Evolutionary conservation across 1,284 basidiomycete species (phyloP).

Genomic region (Puccinia novopanici): DNA sequence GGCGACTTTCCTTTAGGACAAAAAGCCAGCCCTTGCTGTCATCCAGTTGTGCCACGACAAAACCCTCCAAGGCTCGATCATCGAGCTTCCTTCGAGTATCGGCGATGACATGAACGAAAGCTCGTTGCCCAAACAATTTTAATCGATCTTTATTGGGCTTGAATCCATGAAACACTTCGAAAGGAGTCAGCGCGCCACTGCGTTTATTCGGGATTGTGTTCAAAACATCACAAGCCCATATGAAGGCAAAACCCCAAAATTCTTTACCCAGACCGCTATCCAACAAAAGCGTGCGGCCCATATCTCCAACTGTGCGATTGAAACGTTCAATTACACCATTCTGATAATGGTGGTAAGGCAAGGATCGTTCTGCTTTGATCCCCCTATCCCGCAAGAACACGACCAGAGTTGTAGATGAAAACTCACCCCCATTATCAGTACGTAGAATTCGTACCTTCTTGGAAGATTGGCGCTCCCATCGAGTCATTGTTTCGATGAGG

Average conservation of each 20-base stretch:
- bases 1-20: too few species aligned
- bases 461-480: background rate
- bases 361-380: background rate
- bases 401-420: background rate
- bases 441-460: background rate
- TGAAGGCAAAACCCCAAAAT: slow-evolving; percentile 30
- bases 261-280: background rate
- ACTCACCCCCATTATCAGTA: slow-evolving; percentile 6
- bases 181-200: background rate
- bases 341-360: slow-evolving; percentile 22
- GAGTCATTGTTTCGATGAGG: background rate
- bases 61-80: too few species aligned
- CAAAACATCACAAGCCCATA: background rate
- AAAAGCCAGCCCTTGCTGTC: too few species aligned
- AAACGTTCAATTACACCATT: too few species aligned
- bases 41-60: too few species aligned
- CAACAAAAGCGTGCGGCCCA: background rate
- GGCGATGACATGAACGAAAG: too few species aligned
- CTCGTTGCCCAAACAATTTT: too few species aligned
- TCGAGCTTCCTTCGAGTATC: too few species aligned
- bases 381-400: background rate
- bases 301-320: slow-evolving; percentile 22
- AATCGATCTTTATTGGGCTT: too few species aligned
- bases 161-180: background rate
- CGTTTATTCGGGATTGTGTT: slow-evolving; percentile 6